Base-by-base conservation (phyloP, 345 rosid species). In the Eucalyptus decipiens region DNA sequence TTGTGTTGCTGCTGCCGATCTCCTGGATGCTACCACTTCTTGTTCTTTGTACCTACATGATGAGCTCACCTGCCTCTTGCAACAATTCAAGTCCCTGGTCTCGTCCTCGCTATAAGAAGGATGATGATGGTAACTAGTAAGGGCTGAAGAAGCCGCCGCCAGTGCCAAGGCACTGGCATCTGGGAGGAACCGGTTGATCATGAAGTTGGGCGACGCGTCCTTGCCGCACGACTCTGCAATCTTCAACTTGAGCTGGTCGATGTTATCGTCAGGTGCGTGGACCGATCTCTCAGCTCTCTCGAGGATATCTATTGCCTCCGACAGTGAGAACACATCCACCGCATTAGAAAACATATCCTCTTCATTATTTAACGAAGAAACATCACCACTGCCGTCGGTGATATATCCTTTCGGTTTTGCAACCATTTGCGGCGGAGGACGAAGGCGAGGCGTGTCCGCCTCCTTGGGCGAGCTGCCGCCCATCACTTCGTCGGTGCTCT, bases 231-330 rank as follows among this genome's bases (percentile, higher is more conserved):
- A 58, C 87, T 91, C 93, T 48, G 91, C 95, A 60, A 93, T 88
- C 93, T 85, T 92, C 89, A 89, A 92, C 90, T 86, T 86, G 87
- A 60, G 80, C 88, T 87, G 88, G 67, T 69, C 88, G 28, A 34
- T 34, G 23, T 86, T 50, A 28, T 81, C 30, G 19, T 86, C 90
- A 58, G 87, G 86, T 83, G 89, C 92, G 52, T 51, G 88, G 2
- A 60, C 83, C 30, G 80, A 49, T 24, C 87, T 89, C 72, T 95
- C 94, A 40, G 94, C 91, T 85, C 85, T 95, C 91, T 96, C 95
- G 2, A 93, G 94, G 45, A 95, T 94, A 92, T 97, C 99, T 40
- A 97, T 95, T 11, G 98, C 98, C 91, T 96, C 97, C 48, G 98
- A 95, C 86, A 96, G 92, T 3, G 98, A 97, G 89, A 96, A 51